Base-by-base conservation (phyloP, 306 rosid genomes). In the Luffa acutangula region DNA sequence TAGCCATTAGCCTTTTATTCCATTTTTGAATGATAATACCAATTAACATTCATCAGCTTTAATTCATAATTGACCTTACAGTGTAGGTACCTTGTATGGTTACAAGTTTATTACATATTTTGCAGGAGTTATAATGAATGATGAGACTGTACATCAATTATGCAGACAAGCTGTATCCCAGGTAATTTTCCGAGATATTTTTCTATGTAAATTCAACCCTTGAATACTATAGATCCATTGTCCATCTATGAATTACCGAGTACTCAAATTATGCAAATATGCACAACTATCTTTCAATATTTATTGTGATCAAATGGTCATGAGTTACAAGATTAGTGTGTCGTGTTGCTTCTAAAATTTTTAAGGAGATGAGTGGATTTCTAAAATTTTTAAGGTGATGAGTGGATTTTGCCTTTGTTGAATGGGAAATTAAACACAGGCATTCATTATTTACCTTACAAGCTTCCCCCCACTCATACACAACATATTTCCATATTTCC, bases 131-230 rank as follows among this genome's bases (percentile, higher is more conserved):
- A 95, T 95, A 80, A 78, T 93, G 97, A 95, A 95, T 56, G 97
- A 95, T 62, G 99, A 95, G 89, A 95, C 99, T 2, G 94, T 91
- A 71, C 91, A 93, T 85, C 99, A 95, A 76, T 86, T 95, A 81
- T 90, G 96, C 82, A 95, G 90, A 81, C 99, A 95, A 84, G 98
- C 99, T 76, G 93, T 93, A 80, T 79, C 97, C 85, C 99, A 95
- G 98, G 99, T 95, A 91, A 92, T 80, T 42, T 73, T 81, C 36
- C 18, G 37, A 39, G 73, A 80, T 76, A 39, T 31, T 75, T 31
- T 48, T 48, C 72, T 53, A 42, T 80, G 60, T 59, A 80, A 57
- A 58, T 53, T 37, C 45, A 53, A 33, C 45, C 57, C 33, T 52
- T 5, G 45, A 39, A 41, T 21, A 43, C 18, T 34, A 73, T 49